Base-by-base conservation (phyloP, 2,329 filamentous ascomycete genomes). In the Aschersonia sp. region DNA sequence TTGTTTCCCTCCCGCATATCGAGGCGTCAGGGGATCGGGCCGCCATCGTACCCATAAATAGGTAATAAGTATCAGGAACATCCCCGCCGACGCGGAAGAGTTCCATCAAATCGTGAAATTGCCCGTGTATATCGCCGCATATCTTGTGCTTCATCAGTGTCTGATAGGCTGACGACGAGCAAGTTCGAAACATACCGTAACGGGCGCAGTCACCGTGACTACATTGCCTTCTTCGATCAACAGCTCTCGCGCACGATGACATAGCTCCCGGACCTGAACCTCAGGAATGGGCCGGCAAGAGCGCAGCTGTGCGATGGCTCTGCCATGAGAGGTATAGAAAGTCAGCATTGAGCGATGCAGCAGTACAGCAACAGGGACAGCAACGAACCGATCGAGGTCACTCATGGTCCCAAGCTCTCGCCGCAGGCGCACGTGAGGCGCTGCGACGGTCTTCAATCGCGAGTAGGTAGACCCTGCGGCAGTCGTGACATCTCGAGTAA, bases 151-250 rank as follows among this genome's bases (percentile, higher is more conserved):
- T 41, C 40, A 14, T 41, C 2, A 41, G 40, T 41, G 2, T 11
- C n/a, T 41, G 7, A 7, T 41, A 4, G 40, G 2, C 10, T 22
- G 14, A n/a, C 9, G 7, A 22, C 3, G 5, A 41, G 40, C 11
- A 14, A 41, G 14, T 11, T n/a, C 40, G 10, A n/a, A 41, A 49
- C 74, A 48, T 78, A 88, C 84, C 64, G 90, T 97, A 50, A 97
- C 90, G 29, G 90, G 90, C 51, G 90, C 90, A 62, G 90, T 84
- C 52, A 98, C 90, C 14, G 85, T 88, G 53, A 97, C 90, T 45
- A 97, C 90, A 63, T 98, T 97, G 54, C 87, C 90, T 69, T 98
- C 92, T 66, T 97, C 92, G 52, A 98, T 95, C 54, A 98, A 71
- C 47, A 98, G 77, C 70, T 98, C 92, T 53, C 92, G 80, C 46